Conservation (phyloP, 164 flowering plant species). For the Umbellularia californica region DNA sequence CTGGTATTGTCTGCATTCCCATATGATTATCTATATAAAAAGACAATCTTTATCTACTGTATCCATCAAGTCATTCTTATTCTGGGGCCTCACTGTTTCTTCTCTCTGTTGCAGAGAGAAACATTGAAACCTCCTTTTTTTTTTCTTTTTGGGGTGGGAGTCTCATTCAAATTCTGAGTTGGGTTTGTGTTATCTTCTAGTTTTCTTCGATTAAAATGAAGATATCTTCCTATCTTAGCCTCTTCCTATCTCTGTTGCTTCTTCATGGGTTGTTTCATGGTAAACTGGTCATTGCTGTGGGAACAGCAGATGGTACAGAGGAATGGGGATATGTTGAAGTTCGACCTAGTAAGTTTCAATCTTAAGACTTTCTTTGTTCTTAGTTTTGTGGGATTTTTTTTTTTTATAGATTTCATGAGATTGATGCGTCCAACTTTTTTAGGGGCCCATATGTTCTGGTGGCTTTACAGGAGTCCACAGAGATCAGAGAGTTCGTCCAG, state of each 20-base stretch:
- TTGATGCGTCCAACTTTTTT: constrained; percentile 6
- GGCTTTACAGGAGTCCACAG: constrained; percentile 51
- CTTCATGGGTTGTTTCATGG: constrained; percentile 15
- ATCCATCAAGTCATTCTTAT: too few species aligned
- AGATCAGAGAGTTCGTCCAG: constrained; percentile 33
- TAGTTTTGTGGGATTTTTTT: background rate
- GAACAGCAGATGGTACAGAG: constrained; percentile 46
- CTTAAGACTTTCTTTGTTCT: background rate
- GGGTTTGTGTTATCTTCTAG: background rate
- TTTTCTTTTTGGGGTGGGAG: background rate
- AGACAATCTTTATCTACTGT: too few species aligned
- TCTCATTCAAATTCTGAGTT: background rate
- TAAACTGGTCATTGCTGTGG: constrained; percentile 12
- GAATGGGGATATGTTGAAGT: constrained; percentile 60
- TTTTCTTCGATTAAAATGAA: background rate
- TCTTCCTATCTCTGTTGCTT: background rate
- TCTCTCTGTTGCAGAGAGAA: too few species aligned
- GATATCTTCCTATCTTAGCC: background rate
- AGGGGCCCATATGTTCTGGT: constrained; percentile 68
- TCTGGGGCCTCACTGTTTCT: too few species aligned
- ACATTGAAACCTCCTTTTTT: background rate
- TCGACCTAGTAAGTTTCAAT: constrained; percentile 36
- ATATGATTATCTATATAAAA: too few species aligned
- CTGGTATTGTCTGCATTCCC: too few species aligned
- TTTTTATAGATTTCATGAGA: background rate